A percentile compares a stretch with the other conserved stretches of the same genome.
phyloP scores from a whole-genome alignment of 257 asterid species.

The Anisodus acutangulus region DNA sequence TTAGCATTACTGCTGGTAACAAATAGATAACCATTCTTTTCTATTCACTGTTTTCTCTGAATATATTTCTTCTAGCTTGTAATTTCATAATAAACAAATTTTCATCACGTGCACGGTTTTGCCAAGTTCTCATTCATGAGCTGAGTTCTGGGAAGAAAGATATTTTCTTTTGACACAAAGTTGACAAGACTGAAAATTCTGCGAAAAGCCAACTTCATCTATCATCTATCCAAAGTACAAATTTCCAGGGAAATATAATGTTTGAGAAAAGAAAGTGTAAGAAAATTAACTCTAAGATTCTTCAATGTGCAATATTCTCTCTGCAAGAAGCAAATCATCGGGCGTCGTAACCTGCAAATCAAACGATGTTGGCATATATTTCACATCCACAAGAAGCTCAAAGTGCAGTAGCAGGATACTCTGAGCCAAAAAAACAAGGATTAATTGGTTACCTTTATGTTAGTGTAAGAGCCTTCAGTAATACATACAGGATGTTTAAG shows the following conservation, averaged over 20 bases:
- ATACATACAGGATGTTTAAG: slow-evolving; percentile 95
- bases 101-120: background rate
- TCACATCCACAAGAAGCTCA: background rate
- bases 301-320: slow-evolving; percentile 64
- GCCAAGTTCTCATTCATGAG: background rate
- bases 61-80: no score
- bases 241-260: background rate
- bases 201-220: background rate
- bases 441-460: slow-evolving; percentile 72
- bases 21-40: background rate
- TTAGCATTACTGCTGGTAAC: background rate
- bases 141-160: background rate
- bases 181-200: background rate
- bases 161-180: background rate
- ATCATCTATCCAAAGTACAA: no score
- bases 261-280: background rate
- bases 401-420: background rate
- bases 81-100: background rate
- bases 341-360: slow-evolving; percentile 90
- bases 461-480: slow-evolving; percentile 94
- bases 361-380: slow-evolving; percentile 8
- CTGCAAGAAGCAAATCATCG: slow-evolving; percentile 90
- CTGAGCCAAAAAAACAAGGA: background rate
- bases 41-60: no score
- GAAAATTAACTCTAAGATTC: background rate